Base-by-base conservation (phyloP, 352 stramenopile genomes). In the Globisporangium apiculatum region DNA sequence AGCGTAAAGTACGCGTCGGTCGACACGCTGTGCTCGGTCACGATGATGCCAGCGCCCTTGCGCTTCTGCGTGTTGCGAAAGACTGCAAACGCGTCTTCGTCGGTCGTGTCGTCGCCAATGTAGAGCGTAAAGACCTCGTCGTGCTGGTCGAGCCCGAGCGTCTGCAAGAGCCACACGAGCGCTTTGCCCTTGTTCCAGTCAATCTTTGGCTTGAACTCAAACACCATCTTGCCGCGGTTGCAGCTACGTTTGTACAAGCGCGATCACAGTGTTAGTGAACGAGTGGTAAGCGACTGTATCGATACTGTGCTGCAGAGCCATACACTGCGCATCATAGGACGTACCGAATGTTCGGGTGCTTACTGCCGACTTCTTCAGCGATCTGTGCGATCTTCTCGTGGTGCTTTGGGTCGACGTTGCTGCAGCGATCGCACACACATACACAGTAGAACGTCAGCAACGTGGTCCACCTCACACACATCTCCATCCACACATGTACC, bases 101-200 rank as follows among this genome's bases (percentile, higher is more conserved):
- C 88, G 17, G 88, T 97, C 36, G 83, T 95, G 51, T 96, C 88
- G 62, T 97, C 88, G 18, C 88, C 88, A 50, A 97, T 96, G 76
- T 96, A 97, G 71, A 97, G 96, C 60, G 87, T 94, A 62, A 89
- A 96, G 11, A 95, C 79, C 10, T 91, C 71, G 37, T 91, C 77
- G 38, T 73, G 61, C 53, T 87, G 62, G 58, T 91, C 83, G 31
- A 94, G 62, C 1, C 73, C 79, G 9, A 95, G 71, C 38, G 77
- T 71, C 51, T 94, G 64, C 57, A 96, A 65, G 46, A 96, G 68
- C 88, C 87, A 96, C 37, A 93, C 56, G 38, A 97, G 73, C 51
- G 85, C 86, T 62, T 95, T 95, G 61, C 88, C 88, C 67, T 97
- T 97, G 79, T 97, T 88, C 88, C 88, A 97, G 53, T 94, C 79